phyloP scores from a whole-genome alignment of 768 basidiomycete species.

The Amyloporia xantha region DNA sequence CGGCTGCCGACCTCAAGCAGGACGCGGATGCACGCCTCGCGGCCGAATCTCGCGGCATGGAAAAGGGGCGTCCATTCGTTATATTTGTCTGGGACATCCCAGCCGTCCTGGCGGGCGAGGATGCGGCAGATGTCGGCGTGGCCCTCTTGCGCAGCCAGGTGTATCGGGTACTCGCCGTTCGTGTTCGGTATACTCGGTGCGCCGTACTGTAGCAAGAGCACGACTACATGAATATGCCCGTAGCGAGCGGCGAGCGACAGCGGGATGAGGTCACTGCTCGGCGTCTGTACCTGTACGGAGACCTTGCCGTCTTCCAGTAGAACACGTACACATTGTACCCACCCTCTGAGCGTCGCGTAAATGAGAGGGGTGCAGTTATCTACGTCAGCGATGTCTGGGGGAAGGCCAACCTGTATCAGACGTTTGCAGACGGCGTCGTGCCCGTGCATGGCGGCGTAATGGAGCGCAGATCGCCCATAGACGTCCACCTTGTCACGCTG shows the following conservation, averaged over 20 bases:
- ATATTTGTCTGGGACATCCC: conserved; percentile 91
- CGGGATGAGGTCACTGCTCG: conserved; percentile 70
- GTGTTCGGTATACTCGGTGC: conserved; percentile 79
- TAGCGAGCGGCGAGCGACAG: conserved; percentile 87
- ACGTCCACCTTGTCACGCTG: conserved; percentile 72
- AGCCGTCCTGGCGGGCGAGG: conserved; percentile 67
- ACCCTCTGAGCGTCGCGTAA: conserved; percentile 86
- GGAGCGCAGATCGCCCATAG: conserved; percentile 89
- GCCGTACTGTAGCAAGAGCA: conserved; percentile 69
- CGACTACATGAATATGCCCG: conserved; percentile 79
- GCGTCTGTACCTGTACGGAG: conserved; percentile 48
- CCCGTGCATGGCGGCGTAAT: conserved; percentile 95
- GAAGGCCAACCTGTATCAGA: conserved; percentile 63
- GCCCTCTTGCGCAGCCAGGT: conserved; percentile 90
- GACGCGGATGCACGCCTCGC: conserved; percentile 62
- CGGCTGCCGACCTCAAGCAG: conserved; percentile 76
- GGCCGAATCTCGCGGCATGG: conserved; percentile 88
- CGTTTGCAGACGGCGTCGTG: conserved; percentile 68
- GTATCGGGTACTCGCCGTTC: conserved; percentile 96
- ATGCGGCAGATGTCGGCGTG: conserved; percentile 79
- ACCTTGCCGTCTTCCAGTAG: conserved; percentile 71
- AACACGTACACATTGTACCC: conserved; percentile 76
- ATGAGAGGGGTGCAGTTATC: conserved; percentile 94
- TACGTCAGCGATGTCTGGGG: conserved; percentile 71
- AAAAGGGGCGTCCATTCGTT: conserved; percentile 98